Base-by-base conservation (phyloP, 768 basidiomycete species). In the Pleurotus citrinopileatus region DNA sequence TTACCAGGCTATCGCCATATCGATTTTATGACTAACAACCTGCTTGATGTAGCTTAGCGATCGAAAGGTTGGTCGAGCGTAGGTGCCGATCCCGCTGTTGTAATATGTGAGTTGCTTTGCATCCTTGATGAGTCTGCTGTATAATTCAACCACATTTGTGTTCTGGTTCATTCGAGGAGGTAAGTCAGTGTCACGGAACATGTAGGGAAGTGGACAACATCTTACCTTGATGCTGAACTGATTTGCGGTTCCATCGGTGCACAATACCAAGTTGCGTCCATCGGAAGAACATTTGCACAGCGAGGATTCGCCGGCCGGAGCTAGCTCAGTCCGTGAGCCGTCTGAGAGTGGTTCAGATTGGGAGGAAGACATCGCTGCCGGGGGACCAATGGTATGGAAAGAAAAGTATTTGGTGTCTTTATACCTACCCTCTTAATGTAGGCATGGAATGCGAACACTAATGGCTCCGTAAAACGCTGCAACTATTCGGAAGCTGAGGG, bases 201-300 rank as follows among this genome's bases (percentile, higher is more conserved):
- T 3, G 3, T n/a, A 7, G 32, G 7, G 46, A 27, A 44, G 20
- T 17, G 9, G 19, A 22, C 15, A 13, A 45, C 29, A 22, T 4
- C 22, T 50, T 36, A 73, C 70, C 65, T 60, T 70, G 32, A 26
- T 55, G 4, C 69, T 61, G 58, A 70, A 72, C 34, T 65, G 65
- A 42, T 74, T 73, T 1, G 70, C 62, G 2, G 71, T 73, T 20
- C 72, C 72, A 17, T 73, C 72, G 9, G 73, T 68, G 61, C 70
- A 75, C 34, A 73, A 63, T 1, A 67, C 54, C 15, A 68, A 59
- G 34, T 65, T 67, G 13, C 58, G 20, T 13, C 63, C 59, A 9
- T 34, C 32, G n/a, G n/a, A n/a, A n/a, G n/a, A n/a, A n/a, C n/a
- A n/a, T n/a, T n/a, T n/a, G n/a, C n/a, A n/a, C n/a, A n/a, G n/a